Percentiles rank a stretch among this genome's conserved stretches.
Evolutionary conservation across 805 yeast genomes (phyloP).

Genomic region (Saccharomyces kudriavzevii): DNA sequence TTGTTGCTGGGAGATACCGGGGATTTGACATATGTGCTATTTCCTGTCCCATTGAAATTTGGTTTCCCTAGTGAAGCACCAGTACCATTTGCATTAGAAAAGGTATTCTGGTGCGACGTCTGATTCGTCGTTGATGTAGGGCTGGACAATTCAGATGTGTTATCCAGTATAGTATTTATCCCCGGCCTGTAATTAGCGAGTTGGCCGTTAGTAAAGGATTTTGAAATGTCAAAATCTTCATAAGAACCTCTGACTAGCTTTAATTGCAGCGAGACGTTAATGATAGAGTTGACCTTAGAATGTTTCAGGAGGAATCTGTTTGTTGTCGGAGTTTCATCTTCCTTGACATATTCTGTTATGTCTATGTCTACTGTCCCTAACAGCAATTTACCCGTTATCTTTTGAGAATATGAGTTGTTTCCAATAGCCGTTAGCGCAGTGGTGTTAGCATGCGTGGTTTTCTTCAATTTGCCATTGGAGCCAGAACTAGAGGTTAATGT

Average conservation of each 20-base stretch:
- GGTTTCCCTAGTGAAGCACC: neutral
- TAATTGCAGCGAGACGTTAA: conserved; percentile 51
- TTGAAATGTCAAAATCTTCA: conserved; percentile 22
- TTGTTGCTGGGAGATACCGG: neutral
- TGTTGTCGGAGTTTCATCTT: conserved; percentile 41
- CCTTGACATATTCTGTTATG: conserved; percentile 57
- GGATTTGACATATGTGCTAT: neutral
- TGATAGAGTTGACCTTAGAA: conserved; percentile 77
- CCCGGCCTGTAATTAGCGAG: conserved; percentile 19
- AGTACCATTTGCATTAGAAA: neutral
- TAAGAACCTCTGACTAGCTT: conserved; percentile 34
- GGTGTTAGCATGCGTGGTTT: neutral
- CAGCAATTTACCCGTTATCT: conserved; percentile 32
- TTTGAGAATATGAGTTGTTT: conserved; percentile 20
- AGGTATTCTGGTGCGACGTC: conserved; percentile 4
- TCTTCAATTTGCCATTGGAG: conserved; percentile 1
- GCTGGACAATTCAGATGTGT: conserved; percentile 13
- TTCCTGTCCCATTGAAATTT: conserved; percentile 2
- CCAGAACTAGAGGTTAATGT: conserved; percentile 7
- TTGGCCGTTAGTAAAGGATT: conserved; percentile 16
- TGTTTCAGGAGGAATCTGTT: conserved; percentile 64
- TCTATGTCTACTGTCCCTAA: conserved; percentile 65
- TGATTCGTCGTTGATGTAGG: conserved; percentile 13
- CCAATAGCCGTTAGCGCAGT: neutral
- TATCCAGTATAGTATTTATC: conserved; percentile 14